Percentiles rank a stretch among this genome's conserved stretches.
phyloP scores from a whole-genome alignment of 768 basidiomycete species.

The Coprinopsis strossmayeri region DNA sequence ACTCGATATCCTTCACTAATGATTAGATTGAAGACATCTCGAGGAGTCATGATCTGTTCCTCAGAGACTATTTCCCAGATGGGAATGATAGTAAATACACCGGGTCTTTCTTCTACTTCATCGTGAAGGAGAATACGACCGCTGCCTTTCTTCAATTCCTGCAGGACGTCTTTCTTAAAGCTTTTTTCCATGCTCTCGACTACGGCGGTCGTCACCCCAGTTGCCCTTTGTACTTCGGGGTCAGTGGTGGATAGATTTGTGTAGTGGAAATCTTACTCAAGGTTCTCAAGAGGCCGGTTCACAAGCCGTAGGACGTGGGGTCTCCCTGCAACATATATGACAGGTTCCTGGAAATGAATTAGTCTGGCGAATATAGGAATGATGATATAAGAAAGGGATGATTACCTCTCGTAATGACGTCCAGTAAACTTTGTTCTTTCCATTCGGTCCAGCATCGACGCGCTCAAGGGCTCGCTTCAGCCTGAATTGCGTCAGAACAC shows the following conservation, averaged over 20 bases:
- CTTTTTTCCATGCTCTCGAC: slow-evolving; percentile 89
- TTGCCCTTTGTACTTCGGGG: slow-evolving; percentile 51
- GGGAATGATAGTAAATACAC: slow-evolving; percentile 85
- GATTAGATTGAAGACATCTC: slow-evolving; percentile 75
- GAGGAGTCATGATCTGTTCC: slow-evolving; percentile 80
- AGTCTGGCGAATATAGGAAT: slow-evolving; percentile 7
- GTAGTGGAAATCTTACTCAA: slow-evolving; percentile 62
- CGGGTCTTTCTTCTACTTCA: slow-evolving; percentile 90
- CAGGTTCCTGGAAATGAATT: slow-evolving; percentile 62
- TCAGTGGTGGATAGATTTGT: neutral
- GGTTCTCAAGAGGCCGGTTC: slow-evolving; percentile 86
- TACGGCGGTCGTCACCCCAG: slow-evolving; percentile 83
- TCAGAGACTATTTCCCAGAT: slow-evolving; percentile 88
- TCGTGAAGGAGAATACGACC: slow-evolving; percentile 91
- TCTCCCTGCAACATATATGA: slow-evolving; percentile 79
- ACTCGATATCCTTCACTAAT: slow-evolving; percentile 74
- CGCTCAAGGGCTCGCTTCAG: slow-evolving; percentile 70
- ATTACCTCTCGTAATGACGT: slow-evolving; percentile 87
- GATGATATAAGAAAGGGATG: neutral
- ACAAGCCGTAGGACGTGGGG: slow-evolving; percentile 89
- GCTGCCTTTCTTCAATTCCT: slow-evolving; percentile 62
- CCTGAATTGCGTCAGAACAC: slow-evolving; percentile 28
- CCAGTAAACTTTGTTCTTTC: slow-evolving; percentile 77
- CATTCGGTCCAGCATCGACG: slow-evolving; percentile 78
- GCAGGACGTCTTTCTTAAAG: slow-evolving; percentile 83